Evolutionary conservation across 2,329 filamentous ascomycete species (phyloP).

Genomic region (Aspergillus persii): DNA sequence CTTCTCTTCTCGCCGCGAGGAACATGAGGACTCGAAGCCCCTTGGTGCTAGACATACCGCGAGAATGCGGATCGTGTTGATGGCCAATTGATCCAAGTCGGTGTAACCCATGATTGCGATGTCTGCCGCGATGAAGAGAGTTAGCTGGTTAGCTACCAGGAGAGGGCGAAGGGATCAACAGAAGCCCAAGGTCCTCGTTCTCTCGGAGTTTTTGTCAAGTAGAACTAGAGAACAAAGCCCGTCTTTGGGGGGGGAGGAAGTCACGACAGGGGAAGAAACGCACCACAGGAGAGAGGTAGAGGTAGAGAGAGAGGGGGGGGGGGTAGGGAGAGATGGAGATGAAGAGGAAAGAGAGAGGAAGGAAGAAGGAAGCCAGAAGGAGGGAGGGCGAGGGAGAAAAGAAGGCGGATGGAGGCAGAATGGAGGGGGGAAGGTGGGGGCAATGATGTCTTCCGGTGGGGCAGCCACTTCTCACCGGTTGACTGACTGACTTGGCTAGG

Average conservation of each 20-base stretch:
- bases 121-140: conserved; percentile 14
- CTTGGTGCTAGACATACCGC: conserved; percentile 66
- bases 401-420: conserved; percentile 9
- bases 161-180: conserved; percentile 9
- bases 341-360: conserved; percentile 12
- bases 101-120: conserved; percentile 75
- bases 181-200: not conserved
- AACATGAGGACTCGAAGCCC: conserved; percentile 7
- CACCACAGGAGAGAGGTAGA: conserved; percentile 17
- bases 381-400: conserved; percentile 8
- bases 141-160: conserved; percentile 18
- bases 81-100: conserved; percentile 82
- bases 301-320: conserved; percentile 21
- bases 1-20: not conserved
- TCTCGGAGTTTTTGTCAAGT: conserved; percentile 18
- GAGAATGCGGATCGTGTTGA: conserved; percentile 97
- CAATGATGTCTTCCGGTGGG: conserved; percentile 34
- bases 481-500: not conserved
- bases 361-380: conserved; percentile 11
- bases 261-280: conserved; percentile 9
- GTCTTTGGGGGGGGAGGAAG: conserved; percentile 8
- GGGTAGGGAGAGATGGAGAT: conserved; percentile 13
- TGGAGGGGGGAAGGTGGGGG: conserved; percentile 29
- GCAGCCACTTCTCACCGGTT: conserved; percentile 4
- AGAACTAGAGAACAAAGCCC: conserved; percentile 5